Conservation (phyloP, 148 eudicot species). For the Amaranthus cruentus region DNA sequence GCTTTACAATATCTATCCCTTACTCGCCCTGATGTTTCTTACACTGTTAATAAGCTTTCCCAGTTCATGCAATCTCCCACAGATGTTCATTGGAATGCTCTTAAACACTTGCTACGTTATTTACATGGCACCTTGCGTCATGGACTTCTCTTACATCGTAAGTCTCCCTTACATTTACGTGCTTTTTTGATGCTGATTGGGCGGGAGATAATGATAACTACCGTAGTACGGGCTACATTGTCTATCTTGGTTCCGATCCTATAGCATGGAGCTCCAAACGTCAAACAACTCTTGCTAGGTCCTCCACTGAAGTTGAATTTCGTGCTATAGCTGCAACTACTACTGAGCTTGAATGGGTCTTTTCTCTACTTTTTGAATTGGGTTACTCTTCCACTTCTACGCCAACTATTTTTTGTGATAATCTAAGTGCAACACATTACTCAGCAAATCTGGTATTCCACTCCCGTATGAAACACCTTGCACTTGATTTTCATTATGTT, state of each 20-base stretch:
- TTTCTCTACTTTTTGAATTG: background rate
- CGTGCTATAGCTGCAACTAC: background rate
- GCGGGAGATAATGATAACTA: background rate
- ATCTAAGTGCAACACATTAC: background rate
- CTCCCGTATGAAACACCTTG: slow-evolving; percentile 1
- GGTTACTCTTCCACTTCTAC: too few relatives aligned
- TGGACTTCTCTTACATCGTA: background rate
- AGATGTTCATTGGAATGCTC: too few relatives aligned
- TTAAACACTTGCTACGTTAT: too few relatives aligned
- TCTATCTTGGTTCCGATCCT: background rate
- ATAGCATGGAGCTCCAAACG: background rate
- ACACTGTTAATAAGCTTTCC: too few relatives aligned
- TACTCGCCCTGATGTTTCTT: background rate
- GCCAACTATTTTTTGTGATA: background rate
- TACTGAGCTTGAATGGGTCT: background rate
- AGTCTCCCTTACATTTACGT: background rate
- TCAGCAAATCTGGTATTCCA: background rate
- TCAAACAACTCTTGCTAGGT: background rate
- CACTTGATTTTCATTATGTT: background rate
- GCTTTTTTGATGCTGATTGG: background rate
- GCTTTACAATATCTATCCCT: too few relatives aligned
- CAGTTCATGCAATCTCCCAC: too few relatives aligned
- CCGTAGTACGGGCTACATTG: background rate
- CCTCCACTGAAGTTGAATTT: background rate
- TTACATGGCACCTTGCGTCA: too few relatives aligned